Percentiles rank a stretch among this genome's conserved stretches.
Conservation (phyloP, 331 rosid genomes). For the Malus hybrid region DNA sequence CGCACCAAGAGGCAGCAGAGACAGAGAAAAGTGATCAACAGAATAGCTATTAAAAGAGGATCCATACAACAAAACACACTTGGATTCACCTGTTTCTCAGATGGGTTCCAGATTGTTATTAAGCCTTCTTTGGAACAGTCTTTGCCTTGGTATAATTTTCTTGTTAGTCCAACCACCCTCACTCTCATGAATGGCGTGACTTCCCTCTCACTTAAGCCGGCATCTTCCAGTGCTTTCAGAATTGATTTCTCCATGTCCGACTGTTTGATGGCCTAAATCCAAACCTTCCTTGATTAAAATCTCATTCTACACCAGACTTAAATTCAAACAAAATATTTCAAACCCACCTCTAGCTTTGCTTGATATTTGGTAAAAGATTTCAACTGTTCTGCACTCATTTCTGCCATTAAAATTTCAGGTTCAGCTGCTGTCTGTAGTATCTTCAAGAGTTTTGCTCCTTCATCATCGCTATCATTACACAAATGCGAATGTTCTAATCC, state of each 20-base stretch:
- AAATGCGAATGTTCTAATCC: constrained; percentile 28
- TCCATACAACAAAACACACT: background rate
- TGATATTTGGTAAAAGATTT: constrained; percentile 60
- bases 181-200: constrained; percentile 73
- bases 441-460: constrained; percentile 74
- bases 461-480: constrained; percentile 50
- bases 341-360: constrained; percentile 64
- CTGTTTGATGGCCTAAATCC: constrained; percentile 58
- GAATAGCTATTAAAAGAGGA: background rate
- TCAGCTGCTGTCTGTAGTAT: constrained; percentile 77
- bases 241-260: constrained; percentile 64
- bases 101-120: constrained; percentile 86
- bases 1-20: background rate
- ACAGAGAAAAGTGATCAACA: background rate
- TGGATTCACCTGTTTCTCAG: constrained; percentile 53
- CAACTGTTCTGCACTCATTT: constrained; percentile 82
- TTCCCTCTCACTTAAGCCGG: constrained; percentile 59
- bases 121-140: constrained; percentile 59
- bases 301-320: constrained; percentile 10
- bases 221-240: constrained; percentile 68
- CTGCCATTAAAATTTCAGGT: constrained; percentile 91
- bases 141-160: constrained; percentile 24
- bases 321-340: constrained; percentile 6
- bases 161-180: constrained; percentile 67
- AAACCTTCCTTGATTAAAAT: constrained; percentile 22